Base-by-base conservation (phyloP, 192 early-diverging fungal species). In the Allomyces javanicus region DNA sequence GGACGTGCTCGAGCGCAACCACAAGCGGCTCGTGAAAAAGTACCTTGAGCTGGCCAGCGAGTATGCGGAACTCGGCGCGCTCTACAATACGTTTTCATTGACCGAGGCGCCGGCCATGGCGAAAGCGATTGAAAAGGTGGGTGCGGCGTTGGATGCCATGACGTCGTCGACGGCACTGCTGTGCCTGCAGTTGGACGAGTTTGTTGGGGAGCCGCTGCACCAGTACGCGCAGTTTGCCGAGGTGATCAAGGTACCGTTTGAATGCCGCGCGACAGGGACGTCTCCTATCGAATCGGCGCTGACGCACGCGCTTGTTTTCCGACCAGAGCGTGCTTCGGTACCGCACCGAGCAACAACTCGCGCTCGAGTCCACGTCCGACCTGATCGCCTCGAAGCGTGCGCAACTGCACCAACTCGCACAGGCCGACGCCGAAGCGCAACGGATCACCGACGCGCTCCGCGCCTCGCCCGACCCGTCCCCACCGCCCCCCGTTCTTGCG, bases 61-160 rank as follows among this genome's bases (percentile, higher is more conserved):
- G 66, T 90, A 90, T 69, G 78, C 90, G 23, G 93, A 96, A 68
- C 78, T 99, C 21, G 94, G 93, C 0, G 92, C 90, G 4, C 78
- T 85, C 2, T 92, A 94, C 73, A 99, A 99, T 69, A 92, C 86
- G 24, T 97, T 96, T 75, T 96, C 94, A 62, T 78, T 99, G 44
- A 85, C 86, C 68, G 93, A 97, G 67, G 69, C 65, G 43, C 78
- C 76, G 0, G 76, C 75, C 3, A 77, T 99, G n/a, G 83, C 88
- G 1, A 85, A 85, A 24, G 87, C 89, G 0, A 87, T 97, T 68
- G 96, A 99, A 71, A 82, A 85, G 65, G 77, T 92, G n/a, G 96
- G 96, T 1, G 87, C 92, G 71, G 92, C 94, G 0, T 79, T 90
- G 2, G 96, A 99, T 71, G 83, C 85, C 44, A 88, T 87, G 10